These are phyloP conservation scores for Boletus pseudo-olivaceus DNA, from an alignment of 768 basidiomycete genomes.

Conservation along the genomic window DNA sequence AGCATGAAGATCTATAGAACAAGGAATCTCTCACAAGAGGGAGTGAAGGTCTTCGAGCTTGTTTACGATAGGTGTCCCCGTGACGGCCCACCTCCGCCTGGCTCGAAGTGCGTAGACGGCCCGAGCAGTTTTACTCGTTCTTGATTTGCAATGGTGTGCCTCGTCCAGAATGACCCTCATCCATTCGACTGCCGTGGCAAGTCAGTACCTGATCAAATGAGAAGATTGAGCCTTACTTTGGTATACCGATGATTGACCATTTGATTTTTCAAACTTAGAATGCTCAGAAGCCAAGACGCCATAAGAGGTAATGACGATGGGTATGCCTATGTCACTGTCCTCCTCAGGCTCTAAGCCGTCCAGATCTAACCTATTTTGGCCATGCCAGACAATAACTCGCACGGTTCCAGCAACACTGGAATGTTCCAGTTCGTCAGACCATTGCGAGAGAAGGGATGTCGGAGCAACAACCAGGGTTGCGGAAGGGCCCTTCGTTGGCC, in stretches of 20 bases:
- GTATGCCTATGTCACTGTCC: slow-evolving; percentile 49
- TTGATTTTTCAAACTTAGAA: slow-evolving; percentile 60
- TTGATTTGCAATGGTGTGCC: slow-evolving; percentile 92
- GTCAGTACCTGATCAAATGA: slow-evolving; percentile 5
- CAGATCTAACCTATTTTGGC: slow-evolving; percentile 76
- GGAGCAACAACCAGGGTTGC: slow-evolving; percentile 92
- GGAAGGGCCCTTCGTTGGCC: slow-evolving; percentile 34
- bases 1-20: slow-evolving; percentile 39
- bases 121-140: slow-evolving; percentile 81
- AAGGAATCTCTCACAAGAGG: slow-evolving; percentile 55
- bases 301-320: slow-evolving; percentile 89
- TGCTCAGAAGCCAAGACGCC: slow-evolving; percentile 90
- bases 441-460: slow-evolving; percentile 86
- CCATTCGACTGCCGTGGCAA: slow-evolving; percentile 60
- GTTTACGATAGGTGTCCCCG: slow-evolving; percentile 95
- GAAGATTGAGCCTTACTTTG: slow-evolving; percentile 49
- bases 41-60: slow-evolving; percentile 90
- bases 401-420: slow-evolving; percentile 70
- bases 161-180: slow-evolving; percentile 85
- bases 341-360: slow-evolving; percentile 56
- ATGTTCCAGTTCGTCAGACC: slow-evolving; percentile 89
- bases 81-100: slow-evolving; percentile 85
- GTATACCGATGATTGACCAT: slow-evolving; percentile 55
- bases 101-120: slow-evolving; percentile 84
- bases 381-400: slow-evolving; percentile 79